Conservation (phyloP, 2,329 filamentous ascomycete species). For the Chrysoporthe puriensis region DNA sequence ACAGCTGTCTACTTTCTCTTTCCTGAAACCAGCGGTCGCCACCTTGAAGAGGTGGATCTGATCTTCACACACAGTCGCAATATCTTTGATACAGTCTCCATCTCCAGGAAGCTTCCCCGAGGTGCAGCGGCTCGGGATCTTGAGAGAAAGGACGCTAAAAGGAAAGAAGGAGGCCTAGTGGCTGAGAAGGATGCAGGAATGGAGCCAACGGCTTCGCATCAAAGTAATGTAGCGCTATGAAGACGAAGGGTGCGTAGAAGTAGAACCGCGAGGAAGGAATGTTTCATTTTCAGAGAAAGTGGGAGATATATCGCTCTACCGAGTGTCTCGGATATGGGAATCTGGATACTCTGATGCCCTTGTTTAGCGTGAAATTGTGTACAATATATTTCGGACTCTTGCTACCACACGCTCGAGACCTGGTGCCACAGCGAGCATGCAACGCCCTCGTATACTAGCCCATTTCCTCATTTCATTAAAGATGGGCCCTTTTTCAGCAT, state of each 20-base stretch:
- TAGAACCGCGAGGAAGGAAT: neutral
- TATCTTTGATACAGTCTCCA: conserved; percentile 28
- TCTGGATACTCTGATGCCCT: no score
- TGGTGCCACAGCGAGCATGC: no score
- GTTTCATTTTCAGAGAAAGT: neutral
- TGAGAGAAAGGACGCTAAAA: neutral
- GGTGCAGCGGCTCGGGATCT: conserved; percentile 6
- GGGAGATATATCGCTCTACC: no score
- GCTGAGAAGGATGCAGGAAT: conserved; percentile 14
- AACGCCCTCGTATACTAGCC: no score
- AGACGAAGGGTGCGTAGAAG: neutral
- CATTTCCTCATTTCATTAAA: no score
- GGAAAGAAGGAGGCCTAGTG: neutral
- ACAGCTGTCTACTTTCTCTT: conserved; percentile 11
- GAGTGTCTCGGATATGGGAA: no score
- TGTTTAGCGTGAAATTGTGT: no score
- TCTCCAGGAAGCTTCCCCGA: conserved; percentile 27
- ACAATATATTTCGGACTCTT: no score
- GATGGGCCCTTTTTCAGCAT: no score
- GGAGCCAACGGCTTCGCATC: conserved; percentile 5
- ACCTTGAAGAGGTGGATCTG: conserved; percentile 29
- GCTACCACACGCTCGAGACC: no score
- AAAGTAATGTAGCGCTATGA: neutral
- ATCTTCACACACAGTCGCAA: conserved; percentile 27
- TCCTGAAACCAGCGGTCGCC: conserved; percentile 28